A percentile compares a stretch with the other conserved stretches of the same genome.
These are phyloP conservation scores for Xylaria flabelliformis DNA, from an alignment of 495 filamentous ascomycete species.

Conservation along the genomic window DNA sequence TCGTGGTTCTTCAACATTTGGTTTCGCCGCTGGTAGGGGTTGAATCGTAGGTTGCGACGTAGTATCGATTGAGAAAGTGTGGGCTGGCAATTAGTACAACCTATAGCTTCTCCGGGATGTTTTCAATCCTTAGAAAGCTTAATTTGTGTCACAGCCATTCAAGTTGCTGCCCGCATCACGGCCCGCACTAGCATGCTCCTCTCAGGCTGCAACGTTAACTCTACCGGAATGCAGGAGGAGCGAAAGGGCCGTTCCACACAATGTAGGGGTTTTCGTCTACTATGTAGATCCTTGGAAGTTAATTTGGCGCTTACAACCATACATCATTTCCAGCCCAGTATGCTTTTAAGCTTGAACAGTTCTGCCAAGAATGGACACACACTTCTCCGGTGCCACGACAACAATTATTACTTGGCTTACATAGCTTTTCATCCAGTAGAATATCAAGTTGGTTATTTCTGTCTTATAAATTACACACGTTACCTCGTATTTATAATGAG, in stretches of 20 bases:
- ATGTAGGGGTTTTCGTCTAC: neutral
- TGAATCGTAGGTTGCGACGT: neutral
- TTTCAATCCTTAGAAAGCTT: neutral
- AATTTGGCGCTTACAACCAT: no score
- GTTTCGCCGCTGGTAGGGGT: neutral
- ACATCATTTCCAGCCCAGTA: neutral
- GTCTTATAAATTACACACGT: neutral
- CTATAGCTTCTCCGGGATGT: neutral
- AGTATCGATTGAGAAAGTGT: neutral
- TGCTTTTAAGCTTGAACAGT: neutral
- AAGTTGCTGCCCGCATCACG: conserved; percentile 6
- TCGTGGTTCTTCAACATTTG: neutral
- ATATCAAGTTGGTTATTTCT: neutral
- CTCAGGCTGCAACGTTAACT: neutral
- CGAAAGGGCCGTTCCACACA: neutral
- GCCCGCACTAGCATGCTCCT: neutral
- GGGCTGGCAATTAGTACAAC: neutral
- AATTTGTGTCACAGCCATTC: neutral
- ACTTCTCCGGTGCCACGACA: conserved; percentile 15
- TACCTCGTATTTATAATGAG: neutral
- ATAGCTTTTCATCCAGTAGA: neutral
- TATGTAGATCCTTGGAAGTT: neutral
- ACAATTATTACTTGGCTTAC: neutral
- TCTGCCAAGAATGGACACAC: neutral
- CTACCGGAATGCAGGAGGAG: neutral